These are phyloP conservation scores for Solanum tarapatanum DNA, from an alignment of 257 asterid species.

Conservation along the genomic window DNA sequence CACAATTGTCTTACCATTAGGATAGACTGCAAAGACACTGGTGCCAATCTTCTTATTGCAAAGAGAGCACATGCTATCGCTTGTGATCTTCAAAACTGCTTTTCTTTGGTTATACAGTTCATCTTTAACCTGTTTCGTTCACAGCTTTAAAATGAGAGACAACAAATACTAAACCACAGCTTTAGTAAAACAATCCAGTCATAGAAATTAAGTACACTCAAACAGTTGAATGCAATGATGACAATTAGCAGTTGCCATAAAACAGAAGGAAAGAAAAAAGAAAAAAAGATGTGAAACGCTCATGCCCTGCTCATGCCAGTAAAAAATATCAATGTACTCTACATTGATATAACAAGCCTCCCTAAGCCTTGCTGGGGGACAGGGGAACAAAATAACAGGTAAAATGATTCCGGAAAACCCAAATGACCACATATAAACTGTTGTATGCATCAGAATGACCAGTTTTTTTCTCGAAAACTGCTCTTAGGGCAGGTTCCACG, in stretches of 20 bases:
- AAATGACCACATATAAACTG: not conserved
- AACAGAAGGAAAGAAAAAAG: not conserved
- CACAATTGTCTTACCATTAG: conserved; percentile 78
- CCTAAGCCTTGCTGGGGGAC: not conserved
- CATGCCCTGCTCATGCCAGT: not conserved
- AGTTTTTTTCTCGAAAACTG: not conserved
- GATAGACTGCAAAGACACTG: conserved; percentile 91
- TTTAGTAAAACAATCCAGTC: not conserved
- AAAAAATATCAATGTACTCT: not conserved
- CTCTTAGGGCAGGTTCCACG: not conserved
- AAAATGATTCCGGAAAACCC: not conserved
- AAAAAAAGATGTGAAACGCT: not conserved
- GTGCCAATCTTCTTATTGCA: conserved; percentile 91
- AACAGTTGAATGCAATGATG: not conserved
- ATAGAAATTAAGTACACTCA: not conserved
- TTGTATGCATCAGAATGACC: not conserved
- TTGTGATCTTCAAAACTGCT: conserved; percentile 57
- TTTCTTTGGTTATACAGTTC: conserved; percentile 66
- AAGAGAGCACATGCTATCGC: conserved; percentile 81
- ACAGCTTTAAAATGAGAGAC: not conserved
- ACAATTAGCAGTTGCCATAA: not conserved
- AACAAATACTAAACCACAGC: not conserved
- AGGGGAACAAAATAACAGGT: not conserved
- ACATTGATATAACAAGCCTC: not conserved
- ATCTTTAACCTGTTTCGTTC: conserved; percentile 56